Evolutionary conservation across 805 yeast species (phyloP), one percentile per base, ranked within the genome.

Genomic region (Yarrowia sp.): DNA sequence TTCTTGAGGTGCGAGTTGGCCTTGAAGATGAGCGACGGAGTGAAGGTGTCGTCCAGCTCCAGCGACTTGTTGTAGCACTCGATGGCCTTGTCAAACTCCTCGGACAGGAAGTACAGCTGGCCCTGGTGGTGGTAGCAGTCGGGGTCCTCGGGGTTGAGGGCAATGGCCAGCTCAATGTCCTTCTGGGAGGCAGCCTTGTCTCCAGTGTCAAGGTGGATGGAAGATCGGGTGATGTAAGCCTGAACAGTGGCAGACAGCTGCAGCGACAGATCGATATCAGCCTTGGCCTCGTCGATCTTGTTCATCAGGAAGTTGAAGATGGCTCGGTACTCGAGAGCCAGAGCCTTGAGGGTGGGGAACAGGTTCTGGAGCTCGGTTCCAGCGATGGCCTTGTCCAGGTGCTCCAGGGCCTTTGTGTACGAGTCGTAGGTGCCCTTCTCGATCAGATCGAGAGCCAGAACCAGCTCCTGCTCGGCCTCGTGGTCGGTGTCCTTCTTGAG

Each of bases 81-180:
- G 75, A 87, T 85, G 45, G 99, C 98, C 72, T 86, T 83, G 46
- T 80, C 81, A 75, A 90, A 86, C 71, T 91, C 90, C 71, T 88
- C 89, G 71, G 91, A 86, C 75, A 95, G 82, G 81, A 93, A 94
- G 78, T 85, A 86, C 77, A 93, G 84, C 85, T 95, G 99, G 73
- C 97, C 99, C 78, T 89, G 87, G 81, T 95, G 99, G 83, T 95
- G 95, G 82, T 88, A 91, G 73, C 89, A 86, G 76, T 95, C 97
- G 42, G 95, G 87, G 75, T 87, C 86, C 32, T 85, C 80, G 63
- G 94, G 86, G 75, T 91, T 88, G 71, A 89, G 76, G 70, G 83
- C 81, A 70, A 87, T 82, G 22, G 98, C 98, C 67, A 83, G 80
- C 66, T 86, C 85, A 75, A 95, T 92, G 79, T 88, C 90, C 58